Conservation (phyloP, 495 filamentous ascomycete species). For the Cercophora samala region DNA sequence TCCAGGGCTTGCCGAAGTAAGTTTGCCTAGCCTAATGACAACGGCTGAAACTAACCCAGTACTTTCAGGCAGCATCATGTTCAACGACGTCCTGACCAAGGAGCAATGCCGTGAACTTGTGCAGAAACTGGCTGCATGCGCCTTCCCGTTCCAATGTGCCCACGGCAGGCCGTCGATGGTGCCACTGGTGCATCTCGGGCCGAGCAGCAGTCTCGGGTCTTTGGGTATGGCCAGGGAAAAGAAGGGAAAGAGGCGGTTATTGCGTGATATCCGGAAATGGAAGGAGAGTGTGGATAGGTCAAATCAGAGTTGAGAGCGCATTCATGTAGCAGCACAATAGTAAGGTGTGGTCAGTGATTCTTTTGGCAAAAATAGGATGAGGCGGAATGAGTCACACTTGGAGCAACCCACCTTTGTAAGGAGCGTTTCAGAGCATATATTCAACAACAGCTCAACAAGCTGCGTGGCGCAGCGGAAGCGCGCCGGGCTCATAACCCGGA, state of each 20-base stretch:
- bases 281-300: neutral
- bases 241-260: conserved; percentile 6
- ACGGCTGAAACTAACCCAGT: conserved; percentile 9
- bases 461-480: conserved; percentile 7
- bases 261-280: conserved; percentile 17
- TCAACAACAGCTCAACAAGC: conserved; percentile 1
- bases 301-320: neutral
- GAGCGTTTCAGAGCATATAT: neutral
- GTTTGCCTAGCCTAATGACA: conserved; percentile 10
- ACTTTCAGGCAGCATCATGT: conserved; percentile 76
- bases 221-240: neutral
- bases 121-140: conserved; percentile 58
- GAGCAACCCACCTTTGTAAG: neutral
- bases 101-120: conserved; percentile 68
- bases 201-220: conserved; percentile 1
- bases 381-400: conserved; percentile 6
- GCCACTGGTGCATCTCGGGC: conserved; percentile 60
- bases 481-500: conserved; percentile 7
- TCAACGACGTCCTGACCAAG: conserved; percentile 71
- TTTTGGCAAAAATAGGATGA: neutral
- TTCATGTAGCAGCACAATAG: neutral
- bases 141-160: conserved; percentile 91
- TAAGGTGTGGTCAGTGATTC: neutral
- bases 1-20: conserved; percentile 79
- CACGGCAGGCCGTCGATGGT: conserved; percentile 80